Evolutionary conservation across 1,139 yeast species (phyloP).

Genomic region (Geotrichum carabidarum): DNA sequence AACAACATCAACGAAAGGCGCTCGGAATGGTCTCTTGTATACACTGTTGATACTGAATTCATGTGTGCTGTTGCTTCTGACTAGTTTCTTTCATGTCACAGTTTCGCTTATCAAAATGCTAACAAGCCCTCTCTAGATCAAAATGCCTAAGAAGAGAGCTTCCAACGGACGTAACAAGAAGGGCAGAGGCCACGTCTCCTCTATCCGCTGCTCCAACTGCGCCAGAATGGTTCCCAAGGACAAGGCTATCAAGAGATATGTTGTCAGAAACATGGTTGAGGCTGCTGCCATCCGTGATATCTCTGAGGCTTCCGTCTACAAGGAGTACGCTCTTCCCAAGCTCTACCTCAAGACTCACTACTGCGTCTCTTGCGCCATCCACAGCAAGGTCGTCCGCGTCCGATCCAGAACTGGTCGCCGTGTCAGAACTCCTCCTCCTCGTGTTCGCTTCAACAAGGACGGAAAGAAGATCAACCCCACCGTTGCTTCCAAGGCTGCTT

Average conservation of each 20-base stretch:
- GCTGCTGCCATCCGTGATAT: slow-evolving; percentile 99
- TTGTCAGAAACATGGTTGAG: slow-evolving; percentile 99
- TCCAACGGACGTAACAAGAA: slow-evolving; percentile 99
- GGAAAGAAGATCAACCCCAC: slow-evolving; percentile 91
- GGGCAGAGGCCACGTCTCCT: slow-evolving; percentile 99
- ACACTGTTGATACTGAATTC: too few relatives aligned
- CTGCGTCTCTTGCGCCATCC: slow-evolving; percentile 99
- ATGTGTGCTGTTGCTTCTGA: background rate
- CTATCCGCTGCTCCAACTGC: slow-evolving; percentile 99
- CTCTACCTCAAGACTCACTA: slow-evolving; percentile 99
- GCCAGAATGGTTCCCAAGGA: slow-evolving; percentile 99
- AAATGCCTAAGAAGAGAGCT: slow-evolving; percentile 99
- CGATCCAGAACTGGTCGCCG: slow-evolving; percentile 99
- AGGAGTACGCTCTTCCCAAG: slow-evolving; percentile 99
- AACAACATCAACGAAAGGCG: too few relatives aligned
- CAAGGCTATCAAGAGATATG: slow-evolving; percentile 99
- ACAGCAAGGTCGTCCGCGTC: slow-evolving; percentile 99
- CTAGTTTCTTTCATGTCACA: background rate
- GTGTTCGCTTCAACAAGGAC: slow-evolving; percentile 96
- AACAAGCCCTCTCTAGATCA: slow-evolving; percentile 30
- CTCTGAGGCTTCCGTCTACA: slow-evolving; percentile 98
- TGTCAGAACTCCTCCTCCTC: slow-evolving; percentile 97
- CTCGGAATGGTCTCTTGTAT: too few relatives aligned
- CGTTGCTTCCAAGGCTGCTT: slow-evolving; percentile 96
- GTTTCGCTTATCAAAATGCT: background rate